Evolutionary conservation across 768 basidiomycete genomes (phyloP), one percentile per base, ranked within the genome.

Genomic region (Pluteus cervinus): DNA sequence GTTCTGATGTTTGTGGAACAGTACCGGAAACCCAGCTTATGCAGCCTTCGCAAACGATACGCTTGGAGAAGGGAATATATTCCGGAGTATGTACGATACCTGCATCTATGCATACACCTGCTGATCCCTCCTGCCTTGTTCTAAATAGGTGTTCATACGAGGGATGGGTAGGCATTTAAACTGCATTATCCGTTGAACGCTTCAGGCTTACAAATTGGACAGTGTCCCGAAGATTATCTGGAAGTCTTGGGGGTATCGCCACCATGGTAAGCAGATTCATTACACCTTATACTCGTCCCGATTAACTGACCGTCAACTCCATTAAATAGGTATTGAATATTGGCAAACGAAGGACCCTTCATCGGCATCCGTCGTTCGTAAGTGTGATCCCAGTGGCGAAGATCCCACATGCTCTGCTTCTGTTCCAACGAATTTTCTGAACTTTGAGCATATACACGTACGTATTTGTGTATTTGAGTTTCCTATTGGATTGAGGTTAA

Each of bases 331-430:
- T 3, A 44, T 53, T 20, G 58, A 58, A 40, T 58, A 47, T 29
- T 60, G 50, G 49, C 46, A 54, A 24, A 36, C 37, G 32, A 24
- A 43, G 4, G 57, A 58, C 16, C 56, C 57, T 4, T 37, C 52
- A 6, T 45, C 53, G 4, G 42, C 53, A 4, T 11, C 42, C 11
- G 50, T 49, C 1, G 52, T 50, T 8, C 44, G 32, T 23, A 45
- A 50, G 25, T 60, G 58, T 38, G 37, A 41, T 21, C 29, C 50
- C 7, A 30, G 46, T 25, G 55, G 55, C n/a, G 58, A 60, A 36
- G 58, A 60, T 28, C 24, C 38, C 4, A 47, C 50, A 8, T 58
- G 58, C 36, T 55, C 55, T 10, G 50, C 36, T 16, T 39, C 44
- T 2, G 44, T 57, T 25, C 48, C 50, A 4, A 52, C 52, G 3